Evolutionary conservation across 345 rosid genomes (phyloP).

Genomic region (Moricandia arvensis): DNA sequence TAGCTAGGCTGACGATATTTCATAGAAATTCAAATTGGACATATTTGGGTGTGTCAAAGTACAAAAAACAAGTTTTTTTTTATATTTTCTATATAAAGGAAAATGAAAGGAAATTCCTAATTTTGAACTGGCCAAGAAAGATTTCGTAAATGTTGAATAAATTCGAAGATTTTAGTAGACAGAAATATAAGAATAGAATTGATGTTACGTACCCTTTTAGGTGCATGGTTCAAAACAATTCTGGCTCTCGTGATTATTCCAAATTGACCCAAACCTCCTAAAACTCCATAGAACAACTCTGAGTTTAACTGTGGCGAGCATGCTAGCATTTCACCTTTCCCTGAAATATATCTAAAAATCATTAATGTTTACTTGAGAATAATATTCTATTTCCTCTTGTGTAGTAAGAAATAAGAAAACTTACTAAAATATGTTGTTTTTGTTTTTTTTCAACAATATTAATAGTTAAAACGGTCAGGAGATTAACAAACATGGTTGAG

Average conservation of each 20-base stretch:
- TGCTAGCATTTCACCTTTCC: conserved; percentile 74
- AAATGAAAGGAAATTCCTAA: background rate
- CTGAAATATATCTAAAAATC: conserved; percentile 41
- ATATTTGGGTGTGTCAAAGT: background rate
- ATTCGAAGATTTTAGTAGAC: background rate
- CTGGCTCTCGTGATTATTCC: conserved; percentile 93
- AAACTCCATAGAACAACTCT: conserved; percentile 76
- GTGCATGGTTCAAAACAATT: conserved; percentile 75
- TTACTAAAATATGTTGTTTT: background rate
- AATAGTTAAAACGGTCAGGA: background rate
- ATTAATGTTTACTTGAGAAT: background rate
- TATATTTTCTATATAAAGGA: background rate
- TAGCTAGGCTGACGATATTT: background rate
- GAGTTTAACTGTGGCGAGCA: conserved; percentile 63
- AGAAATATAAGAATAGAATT: background rate
- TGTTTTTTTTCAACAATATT: background rate
- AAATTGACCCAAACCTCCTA: conserved; percentile 95
- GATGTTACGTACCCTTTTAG: conserved; percentile 58
- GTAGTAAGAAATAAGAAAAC: background rate
- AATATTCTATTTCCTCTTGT: background rate
- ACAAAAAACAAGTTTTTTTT: background rate
- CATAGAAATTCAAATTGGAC: background rate
- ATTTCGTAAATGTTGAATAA: background rate
- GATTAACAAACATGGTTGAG: background rate
- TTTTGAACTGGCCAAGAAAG: background rate